phyloP scores from a whole-genome alignment of 208 protist genomes.

The Crithidia expoeki region DNA sequence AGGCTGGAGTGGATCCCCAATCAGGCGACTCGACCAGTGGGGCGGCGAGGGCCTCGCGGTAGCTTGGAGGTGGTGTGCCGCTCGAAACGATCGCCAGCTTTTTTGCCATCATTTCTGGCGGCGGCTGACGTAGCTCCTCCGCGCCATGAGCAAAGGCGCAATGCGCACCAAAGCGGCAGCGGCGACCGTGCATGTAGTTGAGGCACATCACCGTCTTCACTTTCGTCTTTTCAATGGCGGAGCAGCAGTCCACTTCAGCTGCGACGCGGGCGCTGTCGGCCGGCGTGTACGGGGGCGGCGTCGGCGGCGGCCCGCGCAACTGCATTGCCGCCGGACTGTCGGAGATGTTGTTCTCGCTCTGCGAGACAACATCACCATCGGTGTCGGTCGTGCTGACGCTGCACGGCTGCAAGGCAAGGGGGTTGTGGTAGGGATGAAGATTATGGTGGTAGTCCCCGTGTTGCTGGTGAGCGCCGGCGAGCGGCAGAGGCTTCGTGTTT shows the following conservation, averaged over 20 bases:
- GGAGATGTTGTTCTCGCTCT: constrained; percentile 24
- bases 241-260: constrained; percentile 36
- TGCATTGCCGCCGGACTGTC: constrained; percentile 1
- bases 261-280: constrained; percentile 23
- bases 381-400: neutral
- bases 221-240: constrained; percentile 48
- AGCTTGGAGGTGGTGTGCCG: constrained; percentile 21
- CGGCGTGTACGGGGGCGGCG: constrained; percentile 28
- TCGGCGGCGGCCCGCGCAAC: neutral
- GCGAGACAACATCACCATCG: constrained; percentile 3
- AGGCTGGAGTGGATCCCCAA: constrained; percentile 1
- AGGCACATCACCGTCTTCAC: constrained; percentile 57
- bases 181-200: constrained; percentile 42
- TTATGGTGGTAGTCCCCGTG: too few species aligned
- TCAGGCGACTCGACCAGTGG: neutral
- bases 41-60: constrained; percentile 13
- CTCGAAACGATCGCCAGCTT: constrained; percentile 27
- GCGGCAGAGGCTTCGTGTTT: neutral
- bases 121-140: constrained; percentile 38
- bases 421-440: neutral
- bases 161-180: constrained; percentile 44
- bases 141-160: constrained; percentile 60
- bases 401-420: neutral
- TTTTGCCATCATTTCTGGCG: constrained; percentile 36
- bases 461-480: neutral